These are phyloP conservation scores for Neurospora pannonica DNA, from an alignment of 495 filamentous ascomycete species.

Conservation along the genomic window DNA sequence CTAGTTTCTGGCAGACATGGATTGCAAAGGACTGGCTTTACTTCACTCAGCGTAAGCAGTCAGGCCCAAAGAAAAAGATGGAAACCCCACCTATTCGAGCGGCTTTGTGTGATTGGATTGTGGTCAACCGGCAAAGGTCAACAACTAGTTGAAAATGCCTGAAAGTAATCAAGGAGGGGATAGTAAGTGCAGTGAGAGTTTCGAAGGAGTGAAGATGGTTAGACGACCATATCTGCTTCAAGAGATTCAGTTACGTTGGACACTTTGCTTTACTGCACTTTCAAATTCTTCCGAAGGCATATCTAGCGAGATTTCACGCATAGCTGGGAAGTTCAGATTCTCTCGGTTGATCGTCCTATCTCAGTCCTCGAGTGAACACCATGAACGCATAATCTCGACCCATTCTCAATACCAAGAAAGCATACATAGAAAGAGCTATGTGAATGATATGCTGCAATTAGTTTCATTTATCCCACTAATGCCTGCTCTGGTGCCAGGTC, in stretches of 20 bases:
- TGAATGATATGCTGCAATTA: background rate
- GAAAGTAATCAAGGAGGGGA: background rate
- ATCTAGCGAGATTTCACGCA: background rate
- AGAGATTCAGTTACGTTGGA: background rate
- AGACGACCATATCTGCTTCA: background rate
- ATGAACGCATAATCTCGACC: background rate
- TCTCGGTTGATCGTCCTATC: background rate
- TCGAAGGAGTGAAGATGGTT: background rate
- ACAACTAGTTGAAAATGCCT: too few relatives aligned
- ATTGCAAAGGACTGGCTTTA: too few relatives aligned
- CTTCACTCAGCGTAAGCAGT: too few relatives aligned
- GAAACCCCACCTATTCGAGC: too few relatives aligned
- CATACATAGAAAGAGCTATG: background rate
- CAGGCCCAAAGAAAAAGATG: too few relatives aligned
- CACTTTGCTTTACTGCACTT: background rate
- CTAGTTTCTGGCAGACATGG: too few relatives aligned
- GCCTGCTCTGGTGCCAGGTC: background rate
- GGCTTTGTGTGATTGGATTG: too few relatives aligned
- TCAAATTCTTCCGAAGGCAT: background rate
- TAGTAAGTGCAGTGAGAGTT: background rate
- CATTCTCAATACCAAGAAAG: background rate
- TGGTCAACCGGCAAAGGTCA: too few relatives aligned
- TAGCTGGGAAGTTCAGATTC: background rate
- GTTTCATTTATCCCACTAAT: background rate
- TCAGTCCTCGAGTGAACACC: background rate